Evolutionary conservation across 2,329 filamentous ascomycete species (phyloP).

Genomic region (Colletotrichum siamense): DNA sequence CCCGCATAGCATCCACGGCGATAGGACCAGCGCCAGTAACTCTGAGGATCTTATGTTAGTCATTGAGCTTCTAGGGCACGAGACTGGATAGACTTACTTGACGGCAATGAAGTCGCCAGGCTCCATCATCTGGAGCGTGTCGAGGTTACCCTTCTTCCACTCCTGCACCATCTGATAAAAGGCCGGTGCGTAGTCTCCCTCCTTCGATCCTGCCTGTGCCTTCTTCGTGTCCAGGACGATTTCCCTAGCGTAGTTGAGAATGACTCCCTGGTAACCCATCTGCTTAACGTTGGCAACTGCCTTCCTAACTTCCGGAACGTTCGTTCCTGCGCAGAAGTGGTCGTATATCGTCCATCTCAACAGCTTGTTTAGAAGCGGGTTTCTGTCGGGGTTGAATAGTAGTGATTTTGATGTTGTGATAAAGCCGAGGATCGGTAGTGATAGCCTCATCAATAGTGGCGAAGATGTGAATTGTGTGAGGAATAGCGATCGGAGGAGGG

Average conservation of each 20-base stretch:
- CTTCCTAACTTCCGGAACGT: conserved; percentile 66
- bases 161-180: conserved; percentile 61
- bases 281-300: conserved; percentile 71
- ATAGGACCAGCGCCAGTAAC: conserved; percentile 84
- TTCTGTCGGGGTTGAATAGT: conserved; percentile 73
- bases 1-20: conserved; percentile 70
- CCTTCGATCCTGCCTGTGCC: conserved; percentile 49
- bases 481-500: conserved; percentile 1
- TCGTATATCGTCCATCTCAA: conserved; percentile 87
- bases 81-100: conserved; percentile 50
- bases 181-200: conserved; percentile 40
- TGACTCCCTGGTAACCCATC: conserved; percentile 83
- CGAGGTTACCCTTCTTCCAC: conserved; percentile 78
- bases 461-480: conserved; percentile 14
- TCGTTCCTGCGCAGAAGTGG: conserved; percentile 90
- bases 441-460: conserved; percentile 6
- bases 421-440: neutral
- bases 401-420: conserved; percentile 7
- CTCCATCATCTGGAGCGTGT: conserved; percentile 75
- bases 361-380: conserved; percentile 71
- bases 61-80: neutral
- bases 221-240: conserved; percentile 67
- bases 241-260: conserved; percentile 84
- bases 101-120: conserved; percentile 69
- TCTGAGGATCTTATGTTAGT: conserved; percentile 34